phyloP scores from a whole-genome alignment of 176 grass and related monocot genomes.

The Oryza nivara region DNA sequence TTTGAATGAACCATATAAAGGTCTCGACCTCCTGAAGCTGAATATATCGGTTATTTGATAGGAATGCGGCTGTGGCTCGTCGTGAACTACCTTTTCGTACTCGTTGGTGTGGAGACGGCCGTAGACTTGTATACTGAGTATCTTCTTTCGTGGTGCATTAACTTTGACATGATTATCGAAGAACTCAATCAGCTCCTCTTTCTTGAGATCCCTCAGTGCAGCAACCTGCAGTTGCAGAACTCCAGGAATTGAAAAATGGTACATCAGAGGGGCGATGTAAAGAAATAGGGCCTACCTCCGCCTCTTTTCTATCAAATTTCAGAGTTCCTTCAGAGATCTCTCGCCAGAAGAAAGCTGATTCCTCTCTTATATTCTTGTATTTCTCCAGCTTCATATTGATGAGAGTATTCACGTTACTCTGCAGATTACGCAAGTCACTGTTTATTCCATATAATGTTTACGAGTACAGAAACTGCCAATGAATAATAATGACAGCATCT shows the following conservation, averaged over 20 bases:
- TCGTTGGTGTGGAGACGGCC: slow-evolving; percentile 67
- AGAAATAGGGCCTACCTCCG: slow-evolving; percentile 51
- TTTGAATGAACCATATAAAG: slow-evolving; percentile 90
- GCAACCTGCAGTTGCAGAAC: slow-evolving; percentile 62
- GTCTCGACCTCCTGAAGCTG: slow-evolving; percentile 86
- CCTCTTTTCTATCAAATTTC: slow-evolving; percentile 83
- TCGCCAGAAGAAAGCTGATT: slow-evolving; percentile 82
- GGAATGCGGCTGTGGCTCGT: slow-evolving; percentile 45
- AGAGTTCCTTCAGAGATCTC: slow-evolving; percentile 88
- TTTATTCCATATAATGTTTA: neutral
- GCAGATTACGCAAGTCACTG: slow-evolving; percentile 36
- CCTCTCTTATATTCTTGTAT: slow-evolving; percentile 88
- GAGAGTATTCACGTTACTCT: slow-evolving; percentile 79
- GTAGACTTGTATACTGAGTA: slow-evolving; percentile 78
- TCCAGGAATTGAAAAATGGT: neutral
- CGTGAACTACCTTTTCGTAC: slow-evolving; percentile 50
- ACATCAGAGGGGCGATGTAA: neutral
- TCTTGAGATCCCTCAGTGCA: slow-evolving; percentile 74
- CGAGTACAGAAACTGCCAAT: slow-evolving; percentile 21
- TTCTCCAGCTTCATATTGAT: slow-evolving; percentile 95
- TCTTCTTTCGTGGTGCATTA: slow-evolving; percentile 69
- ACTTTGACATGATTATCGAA: slow-evolving; percentile 73
- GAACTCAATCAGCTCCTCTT: slow-evolving; percentile 85
- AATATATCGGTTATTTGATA: slow-evolving; percentile 72
- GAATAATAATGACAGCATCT: neutral